Evolutionary conservation across 345 rosid genomes (phyloP), one percentile per base, ranked within the genome.

Genomic region (Passiflora organensis): DNA sequence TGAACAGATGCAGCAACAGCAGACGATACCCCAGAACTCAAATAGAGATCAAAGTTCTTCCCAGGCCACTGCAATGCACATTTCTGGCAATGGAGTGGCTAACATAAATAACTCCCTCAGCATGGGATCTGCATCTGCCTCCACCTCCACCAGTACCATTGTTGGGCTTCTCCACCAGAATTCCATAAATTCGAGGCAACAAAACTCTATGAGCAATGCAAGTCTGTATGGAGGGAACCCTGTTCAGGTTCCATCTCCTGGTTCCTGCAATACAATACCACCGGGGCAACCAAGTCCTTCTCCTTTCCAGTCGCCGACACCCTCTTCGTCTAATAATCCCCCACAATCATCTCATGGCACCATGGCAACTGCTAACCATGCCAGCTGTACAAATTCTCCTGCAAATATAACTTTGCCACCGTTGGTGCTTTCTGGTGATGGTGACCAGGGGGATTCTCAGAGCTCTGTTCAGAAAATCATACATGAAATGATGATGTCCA

Each of bases 81-180:
- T 72, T 20, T 63, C 79, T 51, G 74, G 74, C 80, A 89, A 79
- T 37, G 76, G 84, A 20, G 61, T 74, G 56, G 59, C 72, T 48
- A 63, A 62, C 63, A 79, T 72, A 61, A 84, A 80, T 78, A 85
- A 79, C 68, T 60, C 83, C 16, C 76, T 74, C 55, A 82, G 60
- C 52, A 34, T 81, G 23, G 82, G 76, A 43, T 72, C 94, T 59
- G 74, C 82, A 43, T 70, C 96, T n/a, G n/a, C n/a, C n/a, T n/a
- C n/a, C 46, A 72, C 87, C 36, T 72, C 96, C 56, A 63, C 86
- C 38, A 81, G 86, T 66, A 72, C 96, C 28, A 83, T 87, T 6
- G 84, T 76, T n/a, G 96, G 96, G 58, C 83, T 89, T 58, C 82
- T 89, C 63, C 95, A 81, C 69, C 99, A 93, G 74, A 91, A 81